Evolutionary conservation across 257 asterid species (phyloP).

Genomic region (Sherardia arvensis): DNA sequence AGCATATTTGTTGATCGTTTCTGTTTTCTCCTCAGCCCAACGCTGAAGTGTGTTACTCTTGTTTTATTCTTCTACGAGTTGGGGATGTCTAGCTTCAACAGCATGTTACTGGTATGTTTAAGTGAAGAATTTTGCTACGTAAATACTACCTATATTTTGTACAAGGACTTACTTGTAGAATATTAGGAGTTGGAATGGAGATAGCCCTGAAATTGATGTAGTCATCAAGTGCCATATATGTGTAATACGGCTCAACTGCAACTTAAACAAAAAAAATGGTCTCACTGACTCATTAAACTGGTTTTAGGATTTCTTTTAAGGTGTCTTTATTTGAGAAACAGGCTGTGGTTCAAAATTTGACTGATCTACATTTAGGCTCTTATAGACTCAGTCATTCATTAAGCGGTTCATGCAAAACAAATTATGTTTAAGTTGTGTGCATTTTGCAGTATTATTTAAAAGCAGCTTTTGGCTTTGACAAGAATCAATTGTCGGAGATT

Average conservation of each 20-base stretch:
- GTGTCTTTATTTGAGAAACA: too few species aligned
- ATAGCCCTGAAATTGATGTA: too few species aligned
- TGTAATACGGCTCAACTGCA: too few species aligned
- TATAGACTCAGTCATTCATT: too few species aligned
- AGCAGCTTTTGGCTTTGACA: constrained; percentile 75
- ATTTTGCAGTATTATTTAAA: constrained; percentile 76
- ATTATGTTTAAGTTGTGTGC: constrained; percentile 9
- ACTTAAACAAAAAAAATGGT: too few species aligned
- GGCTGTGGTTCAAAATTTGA: too few species aligned
- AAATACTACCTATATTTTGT: not conserved
- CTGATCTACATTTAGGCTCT: too few species aligned
- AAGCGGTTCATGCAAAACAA: constrained; percentile 1
- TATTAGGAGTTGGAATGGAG: too few species aligned
- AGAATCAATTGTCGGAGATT: constrained; percentile 80
- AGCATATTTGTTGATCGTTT: not conserved
- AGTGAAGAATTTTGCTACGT: not conserved
- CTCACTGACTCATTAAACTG: too few species aligned
- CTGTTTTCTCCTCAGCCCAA: constrained; percentile 42
- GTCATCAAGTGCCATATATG: too few species aligned
- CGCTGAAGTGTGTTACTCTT: constrained; percentile 59
- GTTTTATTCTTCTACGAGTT: constrained; percentile 81
- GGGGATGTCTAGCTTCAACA: constrained; percentile 87
- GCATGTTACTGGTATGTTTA: constrained; percentile 60
- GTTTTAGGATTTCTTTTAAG: too few species aligned
- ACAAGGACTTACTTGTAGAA: too few species aligned